Evolutionary conservation across 129 eudicot species (phyloP), one percentile per base, ranked within the genome.

Genomic region (Apium graveolens): DNA sequence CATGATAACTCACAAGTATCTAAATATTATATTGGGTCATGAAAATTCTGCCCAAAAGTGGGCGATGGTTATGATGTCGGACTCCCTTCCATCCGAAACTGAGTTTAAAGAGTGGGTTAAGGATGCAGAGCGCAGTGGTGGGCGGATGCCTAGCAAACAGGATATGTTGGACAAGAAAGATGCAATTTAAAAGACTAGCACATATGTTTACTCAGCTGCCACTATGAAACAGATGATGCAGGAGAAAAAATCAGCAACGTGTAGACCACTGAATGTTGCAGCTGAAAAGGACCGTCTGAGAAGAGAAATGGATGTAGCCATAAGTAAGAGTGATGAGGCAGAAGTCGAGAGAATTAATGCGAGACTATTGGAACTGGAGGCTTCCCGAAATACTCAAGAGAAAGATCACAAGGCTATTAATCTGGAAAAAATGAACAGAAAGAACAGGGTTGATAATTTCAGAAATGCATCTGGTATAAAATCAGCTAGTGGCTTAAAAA

Each of bases 31-130:
- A 27, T 94, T 96, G 98, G 98, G 97, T 55, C 90, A 89, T 65
- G 97, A 91, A 74, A 91, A 84, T 73, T 90, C 97, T 43, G 96
- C 97, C 75, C 94, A 96, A 24, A 84, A 96, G 86, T 94, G 98
- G 97, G 97, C 91, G 89, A 94, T 94, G 98, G 97, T 97, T 48
- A 90, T 92, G 93, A 80, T 91, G 55, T 94, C 96, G 3, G 94
- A 94, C 82, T 89, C 98, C 14, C 91, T 94, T n/a, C 98, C 98
- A 17, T 14, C 80, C 9, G 86, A 82, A 87, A 89, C 88, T 46
- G 98, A 94, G 88, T 94, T 83, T 82, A 90, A 91, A 41, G 94
- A 90, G 81, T 87, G 96, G 89, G 78, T 86, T 24, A 82, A 86
- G 75, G 98, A 94, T 81, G 96, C 91, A 27, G 93, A 94, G 57